Evolutionary conservation across 495 filamentous ascomycete species (phyloP).

Genomic region (Oleoguttula mirabilis): DNA sequence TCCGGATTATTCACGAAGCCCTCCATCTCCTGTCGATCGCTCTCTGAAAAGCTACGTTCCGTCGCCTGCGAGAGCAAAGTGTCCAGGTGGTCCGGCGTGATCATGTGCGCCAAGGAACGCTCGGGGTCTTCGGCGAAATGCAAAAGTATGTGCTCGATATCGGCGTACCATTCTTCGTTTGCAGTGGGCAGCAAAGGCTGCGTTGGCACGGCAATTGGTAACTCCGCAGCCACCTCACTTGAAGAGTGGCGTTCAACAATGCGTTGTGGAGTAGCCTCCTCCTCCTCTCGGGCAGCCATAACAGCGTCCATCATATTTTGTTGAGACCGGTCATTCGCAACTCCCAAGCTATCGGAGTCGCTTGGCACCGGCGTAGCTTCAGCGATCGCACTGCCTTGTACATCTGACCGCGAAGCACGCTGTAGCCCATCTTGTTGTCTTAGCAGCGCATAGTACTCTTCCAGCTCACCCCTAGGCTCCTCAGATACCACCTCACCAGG

Average conservation of each 20-base stretch:
- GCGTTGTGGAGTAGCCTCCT: background rate
- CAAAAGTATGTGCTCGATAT: background rate
- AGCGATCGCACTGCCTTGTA: background rate
- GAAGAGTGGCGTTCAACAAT: too few relatives aligned
- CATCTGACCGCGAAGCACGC: background rate
- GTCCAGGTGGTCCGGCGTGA: background rate
- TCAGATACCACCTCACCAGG: background rate
- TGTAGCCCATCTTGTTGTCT: slow-evolving; percentile 18
- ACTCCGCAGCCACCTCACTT: too few relatives aligned
- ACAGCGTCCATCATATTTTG: slow-evolving; percentile 10
- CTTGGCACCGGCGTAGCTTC: background rate
- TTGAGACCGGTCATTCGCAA: too few relatives aligned
- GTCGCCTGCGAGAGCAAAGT: background rate
- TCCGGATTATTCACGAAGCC: background rate
- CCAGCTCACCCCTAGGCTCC: slow-evolving; percentile 10
- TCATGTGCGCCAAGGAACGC: too few relatives aligned
- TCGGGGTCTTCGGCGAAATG: background rate
- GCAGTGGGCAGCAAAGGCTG: background rate
- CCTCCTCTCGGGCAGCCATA: background rate
- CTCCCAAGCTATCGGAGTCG: slow-evolving; percentile 2
- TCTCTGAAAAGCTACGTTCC: background rate
- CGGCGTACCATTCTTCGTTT: background rate
- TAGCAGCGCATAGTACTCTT: slow-evolving; percentile 18
- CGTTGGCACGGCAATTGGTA: too few relatives aligned
- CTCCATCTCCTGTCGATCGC: background rate